Base-by-base conservation (phyloP, 495 filamentous ascomycete genomes). In the Aspergillus nanangensis region DNA sequence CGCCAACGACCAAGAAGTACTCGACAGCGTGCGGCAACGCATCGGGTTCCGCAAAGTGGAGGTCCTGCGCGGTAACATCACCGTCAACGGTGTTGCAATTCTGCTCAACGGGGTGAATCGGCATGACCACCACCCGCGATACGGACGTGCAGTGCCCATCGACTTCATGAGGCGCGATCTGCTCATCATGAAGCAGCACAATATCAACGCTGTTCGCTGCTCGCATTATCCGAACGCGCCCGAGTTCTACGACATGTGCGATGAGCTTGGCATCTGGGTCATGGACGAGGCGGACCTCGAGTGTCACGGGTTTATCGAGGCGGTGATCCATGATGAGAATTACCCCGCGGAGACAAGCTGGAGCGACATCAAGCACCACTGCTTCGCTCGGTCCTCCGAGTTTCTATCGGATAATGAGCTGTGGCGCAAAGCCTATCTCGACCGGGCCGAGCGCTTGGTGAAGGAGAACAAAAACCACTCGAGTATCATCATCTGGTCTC, bases 341-440 rank as follows among this genome's bases (percentile, higher is more conserved):
- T n/a, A 23, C 37, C 21, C 37, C 8, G 37, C 22, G 2, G 37
- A 39, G n/a, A n/a, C n/a, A n/a, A n/a, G n/a, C n/a, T n/a, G n/a
- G n/a, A n/a, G n/a, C n/a, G n/a, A n/a, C n/a, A 21, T 49, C 38
- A 39, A 43, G 32, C 3, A 43, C n/a, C n/a, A n/a, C n/a, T n/a
- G n/a, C n/a, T n/a, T n/a, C n/a, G n/a, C n/a, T n/a, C n/a, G n/a
- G n/a, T n/a, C n/a, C n/a, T n/a, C n/a, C n/a, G n/a, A n/a, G n/a
- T n/a, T n/a, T n/a, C n/a, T n/a, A n/a, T n/a, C 47, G 19, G 47
- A 49, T 49, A 49, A 49, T 23, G 38, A 38, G 0, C 38, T 41
- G 5, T 49, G 47, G 47, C 21, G 22, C 1, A 25, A 43, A 5
- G 47, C 47, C 15, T 49, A 49, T 19, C 31, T 49, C 22, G 47